Percentiles rank a stretch among this genome's conserved stretches.
phyloP scores from a whole-genome alignment of 495 filamentous ascomycete genomes.

The Podospora australis region DNA sequence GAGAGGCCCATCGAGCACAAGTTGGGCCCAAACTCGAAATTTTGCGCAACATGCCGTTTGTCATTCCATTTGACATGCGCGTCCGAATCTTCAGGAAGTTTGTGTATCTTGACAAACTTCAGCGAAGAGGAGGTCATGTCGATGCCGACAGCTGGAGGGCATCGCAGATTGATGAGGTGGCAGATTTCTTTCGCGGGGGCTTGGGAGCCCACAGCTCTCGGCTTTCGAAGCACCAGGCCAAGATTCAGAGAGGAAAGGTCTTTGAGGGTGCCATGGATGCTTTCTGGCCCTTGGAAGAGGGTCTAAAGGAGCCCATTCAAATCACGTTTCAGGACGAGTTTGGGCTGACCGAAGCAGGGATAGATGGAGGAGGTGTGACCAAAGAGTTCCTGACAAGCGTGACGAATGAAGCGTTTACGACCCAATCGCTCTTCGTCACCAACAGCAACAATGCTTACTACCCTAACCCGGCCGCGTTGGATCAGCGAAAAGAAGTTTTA shows the following conservation, averaged over 20 bases:
- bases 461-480: slow-evolving; percentile 75
- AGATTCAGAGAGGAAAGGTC: slow-evolving; percentile 69
- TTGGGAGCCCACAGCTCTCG: slow-evolving; percentile 42
- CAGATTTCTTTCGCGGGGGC: slow-evolving; percentile 21
- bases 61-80: slow-evolving; percentile 85
- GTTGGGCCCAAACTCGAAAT: slow-evolving; percentile 85
- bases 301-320: slow-evolving; percentile 92
- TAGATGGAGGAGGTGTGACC: slow-evolving; percentile 94
- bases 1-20: slow-evolving; percentile 61
- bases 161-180: slow-evolving; percentile 43
- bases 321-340: slow-evolving; percentile 96
- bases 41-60: slow-evolving; percentile 92
- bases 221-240: slow-evolving; percentile 70
- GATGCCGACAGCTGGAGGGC: slow-evolving; percentile 79
- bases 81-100: slow-evolving; percentile 95
- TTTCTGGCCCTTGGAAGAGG: slow-evolving; percentile 75
- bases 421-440: slow-evolving; percentile 57
- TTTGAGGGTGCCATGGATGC: slow-evolving; percentile 83
- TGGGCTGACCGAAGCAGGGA: slow-evolving; percentile 78
- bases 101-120: slow-evolving; percentile 71
- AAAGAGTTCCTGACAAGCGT: slow-evolving; percentile 95
- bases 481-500: slow-evolving; percentile 60
- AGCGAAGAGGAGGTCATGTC: slow-evolving; percentile 64
- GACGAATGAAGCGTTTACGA: slow-evolving; percentile 75
- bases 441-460: slow-evolving; percentile 89